These are phyloP conservation scores for Neostapfia colusana DNA, from an alignment of 176 grass and related monocot species.

Conservation along the genomic window DNA sequence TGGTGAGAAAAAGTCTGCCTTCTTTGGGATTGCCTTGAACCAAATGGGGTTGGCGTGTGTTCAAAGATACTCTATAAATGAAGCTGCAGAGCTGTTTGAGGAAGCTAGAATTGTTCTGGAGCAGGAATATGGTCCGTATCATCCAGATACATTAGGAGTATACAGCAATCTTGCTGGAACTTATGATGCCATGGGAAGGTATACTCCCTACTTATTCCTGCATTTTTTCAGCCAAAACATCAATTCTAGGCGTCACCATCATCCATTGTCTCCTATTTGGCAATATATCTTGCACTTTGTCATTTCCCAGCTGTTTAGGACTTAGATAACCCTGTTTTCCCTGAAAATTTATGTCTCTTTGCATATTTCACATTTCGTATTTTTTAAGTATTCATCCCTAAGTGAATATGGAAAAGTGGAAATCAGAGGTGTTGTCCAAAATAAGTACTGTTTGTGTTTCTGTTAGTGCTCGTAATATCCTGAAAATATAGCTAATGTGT, in stretches of 20 bases:
- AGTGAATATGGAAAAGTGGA: background rate
- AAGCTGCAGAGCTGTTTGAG: constrained; percentile 83
- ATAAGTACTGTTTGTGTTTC: background rate
- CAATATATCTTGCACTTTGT: constrained; percentile 5
- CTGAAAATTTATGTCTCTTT: background rate
- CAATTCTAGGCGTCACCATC: background rate
- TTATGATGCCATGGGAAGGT: constrained; percentile 99
- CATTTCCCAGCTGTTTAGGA: background rate
- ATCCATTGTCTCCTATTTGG: background rate
- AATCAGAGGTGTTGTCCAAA: constrained; percentile 4
- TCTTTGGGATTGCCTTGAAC: constrained; percentile 93
- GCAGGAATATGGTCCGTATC: constrained; percentile 88
- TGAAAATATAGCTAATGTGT: constrained; percentile 14
- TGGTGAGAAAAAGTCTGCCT: constrained; percentile 89
- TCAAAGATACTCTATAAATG: constrained; percentile 78
- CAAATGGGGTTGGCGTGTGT: constrained; percentile 89
- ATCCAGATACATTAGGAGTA: constrained; percentile 88
- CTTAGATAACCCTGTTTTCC: background rate
- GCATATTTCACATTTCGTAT: background rate
- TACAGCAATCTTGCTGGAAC: constrained; percentile 96
- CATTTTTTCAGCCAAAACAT: background rate
- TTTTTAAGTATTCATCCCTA: background rate
- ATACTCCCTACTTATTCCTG: constrained; percentile 31
- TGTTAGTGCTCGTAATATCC: constrained; percentile 10
- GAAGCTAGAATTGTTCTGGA: constrained; percentile 90